These are phyloP conservation scores for Cordyceps javanica DNA, from an alignment of 2,329 filamentous ascomycete species.

Conservation along the genomic window DNA sequence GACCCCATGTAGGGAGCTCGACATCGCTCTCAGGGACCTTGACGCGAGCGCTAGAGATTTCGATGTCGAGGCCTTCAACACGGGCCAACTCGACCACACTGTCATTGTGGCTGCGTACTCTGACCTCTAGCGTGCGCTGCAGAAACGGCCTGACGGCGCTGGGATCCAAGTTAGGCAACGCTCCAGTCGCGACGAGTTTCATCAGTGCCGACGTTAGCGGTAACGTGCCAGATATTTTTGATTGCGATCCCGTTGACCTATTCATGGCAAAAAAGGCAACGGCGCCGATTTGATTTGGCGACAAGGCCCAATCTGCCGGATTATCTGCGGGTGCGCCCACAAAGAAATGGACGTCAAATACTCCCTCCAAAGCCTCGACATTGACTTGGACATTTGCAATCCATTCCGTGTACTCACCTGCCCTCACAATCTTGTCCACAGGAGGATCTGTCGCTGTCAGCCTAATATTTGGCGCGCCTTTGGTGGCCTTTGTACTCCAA, in stretches of 20 bases:
- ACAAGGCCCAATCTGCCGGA: conserved; percentile 42
- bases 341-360: conserved; percentile 62
- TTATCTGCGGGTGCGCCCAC: conserved; percentile 47
- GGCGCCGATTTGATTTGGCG: conserved; percentile 54
- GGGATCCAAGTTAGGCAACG: conserved; percentile 32
- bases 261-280: conserved; percentile 49
- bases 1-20: conserved; percentile 26
- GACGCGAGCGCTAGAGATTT: conserved; percentile 26
- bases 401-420: conserved; percentile 55
- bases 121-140: conserved; percentile 29
- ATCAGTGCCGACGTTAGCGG: conserved; percentile 46
- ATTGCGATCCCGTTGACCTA: conserved; percentile 25
- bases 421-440: conserved; percentile 26
- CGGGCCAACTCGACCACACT: conserved; percentile 19
- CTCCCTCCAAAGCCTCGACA: conserved; percentile 53
- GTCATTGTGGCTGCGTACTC: conserved; percentile 23
- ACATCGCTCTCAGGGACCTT: conserved; percentile 19
- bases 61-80: conserved; percentile 26
- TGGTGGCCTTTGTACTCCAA: conserved; percentile 9
- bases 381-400: conserved; percentile 58
- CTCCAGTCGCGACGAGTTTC: conserved; percentile 31
- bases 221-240: conserved; percentile 41
- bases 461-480: conserved; percentile 21
- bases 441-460: conserved; percentile 20
- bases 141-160: conserved; percentile 36